Conservation (phyloP, 2,329 filamentous ascomycete species). For the Geosmithia morbida region DNA sequence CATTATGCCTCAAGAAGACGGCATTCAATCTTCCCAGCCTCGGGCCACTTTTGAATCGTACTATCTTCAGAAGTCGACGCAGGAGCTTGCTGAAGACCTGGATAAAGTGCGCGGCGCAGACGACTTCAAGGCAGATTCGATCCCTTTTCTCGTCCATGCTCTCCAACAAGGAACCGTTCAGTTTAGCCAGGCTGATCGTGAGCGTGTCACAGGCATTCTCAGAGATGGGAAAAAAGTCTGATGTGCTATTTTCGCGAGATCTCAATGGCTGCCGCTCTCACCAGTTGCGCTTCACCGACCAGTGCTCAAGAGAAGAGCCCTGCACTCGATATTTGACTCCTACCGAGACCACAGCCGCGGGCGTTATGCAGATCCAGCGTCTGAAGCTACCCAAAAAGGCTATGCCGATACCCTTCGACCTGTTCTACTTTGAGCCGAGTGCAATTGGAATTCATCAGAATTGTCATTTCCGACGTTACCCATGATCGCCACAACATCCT, state of each 20-base stretch:
- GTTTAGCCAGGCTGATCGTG: slow-evolving; percentile 32
- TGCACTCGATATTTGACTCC: too few relatives aligned
- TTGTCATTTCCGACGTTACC: too few relatives aligned
- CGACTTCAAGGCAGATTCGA: slow-evolving; percentile 54
- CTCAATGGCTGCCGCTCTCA: not conserved
- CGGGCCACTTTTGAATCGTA: slow-evolving; percentile 41
- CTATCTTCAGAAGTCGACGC: slow-evolving; percentile 55
- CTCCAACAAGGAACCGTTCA: slow-evolving; percentile 52
- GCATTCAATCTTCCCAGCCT: slow-evolving; percentile 6
- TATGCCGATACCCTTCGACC: too few relatives aligned
- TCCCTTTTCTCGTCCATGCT: slow-evolving; percentile 51
- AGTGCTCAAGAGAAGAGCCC: too few relatives aligned
- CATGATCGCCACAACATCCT: too few relatives aligned
- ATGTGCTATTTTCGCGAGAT: not conserved
- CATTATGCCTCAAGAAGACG: slow-evolving; percentile 7
- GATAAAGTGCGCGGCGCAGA: slow-evolving; percentile 53
- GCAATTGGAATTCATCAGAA: too few relatives aligned
- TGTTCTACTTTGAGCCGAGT: too few relatives aligned
- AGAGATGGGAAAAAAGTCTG: not conserved
- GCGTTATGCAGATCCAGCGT: too few relatives aligned
- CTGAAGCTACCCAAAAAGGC: too few relatives aligned
- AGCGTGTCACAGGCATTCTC: slow-evolving; percentile 7
- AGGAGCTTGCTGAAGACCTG: slow-evolving; percentile 60
- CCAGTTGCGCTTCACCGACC: too few relatives aligned
- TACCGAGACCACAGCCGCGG: too few relatives aligned